Base-by-base conservation (phyloP, 495 filamentous ascomycete genomes). In the Podospora pseudoanserina region DNA sequence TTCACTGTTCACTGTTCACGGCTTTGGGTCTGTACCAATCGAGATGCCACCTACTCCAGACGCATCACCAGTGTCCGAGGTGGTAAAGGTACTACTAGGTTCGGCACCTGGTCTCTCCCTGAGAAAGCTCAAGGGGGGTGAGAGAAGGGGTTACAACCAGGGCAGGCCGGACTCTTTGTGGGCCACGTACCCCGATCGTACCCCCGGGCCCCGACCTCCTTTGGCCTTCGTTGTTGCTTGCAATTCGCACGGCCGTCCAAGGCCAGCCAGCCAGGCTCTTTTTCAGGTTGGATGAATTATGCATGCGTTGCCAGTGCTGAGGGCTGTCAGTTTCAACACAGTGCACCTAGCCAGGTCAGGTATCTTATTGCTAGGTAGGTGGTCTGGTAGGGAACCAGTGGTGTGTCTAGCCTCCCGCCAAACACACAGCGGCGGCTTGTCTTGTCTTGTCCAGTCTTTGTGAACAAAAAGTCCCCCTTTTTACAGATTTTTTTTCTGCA, bases 401-500 rank as follows among this genome's bases (percentile, higher is more conserved):
- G 60, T 49, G 23, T 64, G 11, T 60, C 49, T 68, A 68, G 67
- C 65, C 65, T 69, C 64, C 68, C 58, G 65, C 68, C 58, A 69
- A 44, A 32, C 30, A 63, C 64, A 55, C 44, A 39, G 27, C 58
- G 57, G 58, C 68, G 63, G 64, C 64, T 65, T 75, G 65, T 74
- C 64, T 68, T 26, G 68, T 67, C 72, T 65, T 75, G 65, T 74
- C 64, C 68, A 20, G 68, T 67, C 72, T 65, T 68, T 61, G 64
- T 65, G 30, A 63, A 44, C 20, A 64, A 39, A 28, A 28, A 19
- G 4, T 23, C 19, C 32, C 32, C n/a, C 65, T 63, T 70, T 71
- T 70, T 75, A 53, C 65, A 61, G 68, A 72, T 73, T 73, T 73
- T 73, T 68, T 74, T 70, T 71, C 39, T 39, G 63, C 65, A 71